phyloP scores from a whole-genome alignment of 176 grass and related monocot genomes.

The Ensete glaucum region DNA sequence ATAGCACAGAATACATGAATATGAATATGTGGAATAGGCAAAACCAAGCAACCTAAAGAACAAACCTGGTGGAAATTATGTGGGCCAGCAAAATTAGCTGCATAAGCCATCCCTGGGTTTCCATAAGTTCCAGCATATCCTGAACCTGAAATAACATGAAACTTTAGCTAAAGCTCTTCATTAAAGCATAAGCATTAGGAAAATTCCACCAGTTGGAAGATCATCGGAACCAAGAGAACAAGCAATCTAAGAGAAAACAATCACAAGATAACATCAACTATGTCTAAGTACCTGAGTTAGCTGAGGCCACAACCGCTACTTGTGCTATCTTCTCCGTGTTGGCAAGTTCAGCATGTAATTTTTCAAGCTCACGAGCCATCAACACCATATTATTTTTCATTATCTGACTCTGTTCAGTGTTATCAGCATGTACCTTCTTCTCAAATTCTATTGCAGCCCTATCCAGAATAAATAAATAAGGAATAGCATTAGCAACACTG shows the following conservation, averaged over 20 bases:
- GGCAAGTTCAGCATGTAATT: conserved; percentile 57
- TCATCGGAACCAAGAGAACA: neutral
- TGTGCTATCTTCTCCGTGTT: conserved; percentile 56
- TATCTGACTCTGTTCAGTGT: conserved; percentile 62
- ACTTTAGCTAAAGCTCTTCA: neutral
- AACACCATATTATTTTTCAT: conserved; percentile 77
- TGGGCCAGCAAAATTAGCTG: conserved; percentile 25
- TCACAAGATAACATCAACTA: neutral
- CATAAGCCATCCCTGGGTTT: conserved; percentile 35
- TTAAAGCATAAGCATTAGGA: neutral
- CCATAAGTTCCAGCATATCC: conserved; percentile 40
- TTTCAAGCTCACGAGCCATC: conserved; percentile 75
- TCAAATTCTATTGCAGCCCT: conserved; percentile 89
- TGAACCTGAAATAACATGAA: conserved; percentile 24
- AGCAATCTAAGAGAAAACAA: neutral
- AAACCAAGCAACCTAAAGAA: conserved; percentile 14
- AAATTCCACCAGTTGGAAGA: neutral
- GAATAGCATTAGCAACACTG: neutral
- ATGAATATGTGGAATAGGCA: neutral
- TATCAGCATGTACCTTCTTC: conserved; percentile 92
- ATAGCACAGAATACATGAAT: conserved; percentile 6
- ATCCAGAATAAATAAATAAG: conserved; percentile 10
- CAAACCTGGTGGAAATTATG: conserved; percentile 57
- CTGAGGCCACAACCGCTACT: conserved; percentile 33
- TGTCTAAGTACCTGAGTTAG: conserved; percentile 50